Conservation (phyloP, 1,284 basidiomycete species). For the Somion occarium region DNA sequence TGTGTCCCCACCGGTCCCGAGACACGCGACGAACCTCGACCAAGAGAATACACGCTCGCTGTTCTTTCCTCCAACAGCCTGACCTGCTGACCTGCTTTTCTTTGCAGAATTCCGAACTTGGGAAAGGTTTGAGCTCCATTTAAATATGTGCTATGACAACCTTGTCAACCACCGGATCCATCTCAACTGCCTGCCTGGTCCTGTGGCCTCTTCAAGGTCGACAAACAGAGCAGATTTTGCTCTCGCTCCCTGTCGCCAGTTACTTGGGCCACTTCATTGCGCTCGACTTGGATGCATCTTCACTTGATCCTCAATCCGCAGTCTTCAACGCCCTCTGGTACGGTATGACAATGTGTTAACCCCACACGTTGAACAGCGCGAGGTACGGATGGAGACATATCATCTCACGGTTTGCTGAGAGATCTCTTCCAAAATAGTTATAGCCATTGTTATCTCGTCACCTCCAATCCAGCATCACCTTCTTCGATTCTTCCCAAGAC, state of each 20-base stretch:
- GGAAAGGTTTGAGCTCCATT: no score
- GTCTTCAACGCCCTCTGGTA: neutral
- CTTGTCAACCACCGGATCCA: neutral
- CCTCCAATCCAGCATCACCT: slow-evolving; percentile 1
- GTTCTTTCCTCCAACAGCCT: no score
- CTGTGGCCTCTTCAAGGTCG: neutral
- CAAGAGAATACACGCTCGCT: no score
- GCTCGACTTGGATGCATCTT: slow-evolving; percentile 8
- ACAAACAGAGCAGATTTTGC: slow-evolving; percentile 7
- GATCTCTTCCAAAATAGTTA: slow-evolving; percentile 8
- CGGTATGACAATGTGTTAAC: neutral
- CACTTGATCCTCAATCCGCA: slow-evolving; percentile 7
- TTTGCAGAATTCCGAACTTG: no score
- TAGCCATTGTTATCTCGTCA: slow-evolving; percentile 8
- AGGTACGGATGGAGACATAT: neutral
- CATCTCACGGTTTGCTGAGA: slow-evolving; percentile 8
- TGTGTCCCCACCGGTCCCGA: slow-evolving; percentile 3
- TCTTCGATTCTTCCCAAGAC: slow-evolving; percentile 6
- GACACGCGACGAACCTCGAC: neutral
- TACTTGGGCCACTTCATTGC: neutral
- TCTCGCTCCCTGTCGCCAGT: neutral
- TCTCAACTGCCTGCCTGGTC: neutral
- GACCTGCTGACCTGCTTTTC: no score
- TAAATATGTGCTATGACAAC: slow-evolving; percentile 3
- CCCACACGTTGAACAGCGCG: neutral